Percentiles rank a stretch among this genome's conserved stretches.
Evolutionary conservation across 768 basidiomycete species (phyloP).

Genomic region (Suillus luteus): DNA sequence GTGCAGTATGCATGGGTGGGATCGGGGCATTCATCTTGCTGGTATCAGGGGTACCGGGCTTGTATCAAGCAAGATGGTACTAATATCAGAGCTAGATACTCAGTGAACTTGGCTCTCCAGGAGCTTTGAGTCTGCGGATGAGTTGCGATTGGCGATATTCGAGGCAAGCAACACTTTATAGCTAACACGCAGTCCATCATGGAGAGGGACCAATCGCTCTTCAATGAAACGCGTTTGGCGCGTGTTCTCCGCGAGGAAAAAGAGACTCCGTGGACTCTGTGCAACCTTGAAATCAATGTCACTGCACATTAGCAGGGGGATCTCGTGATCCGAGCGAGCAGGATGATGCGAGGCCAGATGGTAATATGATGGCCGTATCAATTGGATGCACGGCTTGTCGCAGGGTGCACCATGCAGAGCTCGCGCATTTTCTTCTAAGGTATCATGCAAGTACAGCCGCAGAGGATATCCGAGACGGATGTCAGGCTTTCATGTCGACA

Average conservation of each 20-base stretch:
- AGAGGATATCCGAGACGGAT: background rate
- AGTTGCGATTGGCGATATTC: constrained; percentile 37
- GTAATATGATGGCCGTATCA: background rate
- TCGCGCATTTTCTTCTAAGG: background rate
- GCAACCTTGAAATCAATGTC: background rate
- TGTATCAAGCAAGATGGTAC: constrained; percentile 14
- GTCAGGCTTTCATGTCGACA: background rate
- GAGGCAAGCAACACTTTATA: constrained; percentile 28
- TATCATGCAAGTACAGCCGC: background rate
- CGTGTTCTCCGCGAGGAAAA: constrained; percentile 35
- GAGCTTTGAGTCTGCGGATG: constrained; percentile 34
- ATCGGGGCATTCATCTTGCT: constrained; percentile 30
- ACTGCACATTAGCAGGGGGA: background rate
- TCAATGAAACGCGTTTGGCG: constrained; percentile 29
- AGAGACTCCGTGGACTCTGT: constrained; percentile 18
- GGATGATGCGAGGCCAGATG: constrained; percentile 3
- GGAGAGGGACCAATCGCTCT: constrained; percentile 14
- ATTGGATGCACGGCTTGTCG: background rate
- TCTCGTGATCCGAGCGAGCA: constrained; percentile 7
- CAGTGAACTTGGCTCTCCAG: constrained; percentile 29
- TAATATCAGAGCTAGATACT: constrained; percentile 13
- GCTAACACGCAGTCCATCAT: constrained; percentile 15
- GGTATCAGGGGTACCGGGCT: constrained; percentile 16
- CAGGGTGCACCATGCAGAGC: constrained; percentile 1
- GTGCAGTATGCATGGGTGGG: constrained; percentile 38